Evolutionary conservation across 2,329 filamentous ascomycete genomes (phyloP), one percentile per base, ranked within the genome.

Genomic region (Plenodomus tracheiphilus): DNA sequence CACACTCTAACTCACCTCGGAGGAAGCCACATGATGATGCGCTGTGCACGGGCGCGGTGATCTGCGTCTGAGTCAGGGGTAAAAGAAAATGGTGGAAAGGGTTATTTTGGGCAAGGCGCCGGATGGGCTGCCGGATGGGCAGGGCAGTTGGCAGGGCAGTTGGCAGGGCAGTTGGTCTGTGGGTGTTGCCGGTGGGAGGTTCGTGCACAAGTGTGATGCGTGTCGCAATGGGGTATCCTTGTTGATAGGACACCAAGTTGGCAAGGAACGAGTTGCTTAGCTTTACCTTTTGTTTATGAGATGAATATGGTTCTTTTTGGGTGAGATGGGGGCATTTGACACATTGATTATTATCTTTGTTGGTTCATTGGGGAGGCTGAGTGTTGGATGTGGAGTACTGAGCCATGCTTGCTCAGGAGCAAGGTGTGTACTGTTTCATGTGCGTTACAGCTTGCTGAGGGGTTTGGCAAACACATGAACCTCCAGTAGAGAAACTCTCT

Each of bases 371-470:
- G 28, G 28, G 7, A 32, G 13, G 28, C 13, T 4, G 15, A 15
- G 15, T 32, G 13, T 32, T 32, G 6, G 13, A 32, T 15, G 28
- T 15, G 28, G n/a, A 32, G 7, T 11, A 4, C 13, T 10, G 13
- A 32, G 28, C 28, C 4, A 11, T 32, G 11, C 15, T 32, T 32
- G 5, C 5, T 37, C 11, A 4, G 35, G 15, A 20, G 18, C 35
- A 37, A 7, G 35, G 4, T 8, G 28, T 35, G 41, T 40, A 15
- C 39, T 39, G 59, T 63, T 61, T 58, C 59, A 58, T 43, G 28
- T 37, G 46, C 46, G 59, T 63, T 58, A 58, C 56, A 58, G 58
- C 45, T 43, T 36, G 11, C 28, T 32, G 30, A 47, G 40, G 51
- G 47, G 42, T 22, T 34, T 21, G 20, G 22, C 28, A 51, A 53